Percentiles rank a stretch among this genome's conserved stretches.
Evolutionary conservation across 305 asterid genomes (phyloP).

Genomic region (Rubia tinctorum): DNA sequence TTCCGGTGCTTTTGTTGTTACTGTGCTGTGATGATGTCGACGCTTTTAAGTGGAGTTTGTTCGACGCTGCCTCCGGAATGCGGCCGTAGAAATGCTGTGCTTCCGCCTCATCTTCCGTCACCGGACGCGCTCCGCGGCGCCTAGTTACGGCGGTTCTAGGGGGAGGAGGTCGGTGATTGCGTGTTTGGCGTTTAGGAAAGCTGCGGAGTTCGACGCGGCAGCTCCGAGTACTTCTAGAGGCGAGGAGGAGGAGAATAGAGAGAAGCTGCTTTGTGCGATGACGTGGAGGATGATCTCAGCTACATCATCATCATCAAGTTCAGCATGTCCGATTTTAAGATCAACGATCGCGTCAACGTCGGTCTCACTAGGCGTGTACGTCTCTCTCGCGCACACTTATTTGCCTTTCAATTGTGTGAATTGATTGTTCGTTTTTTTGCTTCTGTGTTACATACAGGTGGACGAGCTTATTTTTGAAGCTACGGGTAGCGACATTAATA

Average conservation of each 20-base stretch:
- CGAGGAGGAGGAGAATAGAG: not conserved
- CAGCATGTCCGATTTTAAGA: constrained; percentile 72
- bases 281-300: constrained; percentile 57
- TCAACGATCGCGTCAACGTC: constrained; percentile 72
- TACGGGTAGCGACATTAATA: constrained; percentile 63
- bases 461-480: constrained; percentile 88
- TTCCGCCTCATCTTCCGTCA: constrained; percentile 28
- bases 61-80: constrained; percentile 48
- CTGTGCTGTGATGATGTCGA: constrained; percentile 37
- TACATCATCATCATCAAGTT: constrained; percentile 84
- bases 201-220: constrained; percentile 40
- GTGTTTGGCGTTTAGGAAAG: constrained; percentile 46
- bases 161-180: constrained; percentile 24
- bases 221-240: constrained; percentile 20
- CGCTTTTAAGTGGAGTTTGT: constrained; percentile 39
- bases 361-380: constrained; percentile 81
- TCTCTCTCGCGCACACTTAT: too few species aligned
- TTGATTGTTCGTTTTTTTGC: not conserved
- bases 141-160: not conserved
- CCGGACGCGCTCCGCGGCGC: constrained; percentile 13
- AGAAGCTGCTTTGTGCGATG: constrained; percentile 9
- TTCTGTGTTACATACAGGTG: constrained; percentile 39
- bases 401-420: too few species aligned
- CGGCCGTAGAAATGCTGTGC: constrained; percentile 35
- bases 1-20: not conserved